Percentiles rank a stretch among this genome's conserved stretches.
Evolutionary conservation across 169 alveolate genomes (phyloP).

Genomic region (Perkinsus olseni): DNA sequence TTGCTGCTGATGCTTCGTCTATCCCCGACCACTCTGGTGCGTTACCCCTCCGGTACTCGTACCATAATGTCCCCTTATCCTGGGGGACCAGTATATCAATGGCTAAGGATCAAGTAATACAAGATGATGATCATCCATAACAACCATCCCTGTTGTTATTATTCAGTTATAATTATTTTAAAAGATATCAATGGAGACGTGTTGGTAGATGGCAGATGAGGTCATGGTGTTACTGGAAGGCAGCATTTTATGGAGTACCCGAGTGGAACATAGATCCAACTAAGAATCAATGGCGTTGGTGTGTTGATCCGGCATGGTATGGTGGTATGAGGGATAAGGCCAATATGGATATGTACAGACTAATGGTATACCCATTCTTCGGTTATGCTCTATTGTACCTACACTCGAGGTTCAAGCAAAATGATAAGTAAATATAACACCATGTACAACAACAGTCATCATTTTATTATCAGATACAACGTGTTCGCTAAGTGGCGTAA

Average conservation of each 20-base stretch:
- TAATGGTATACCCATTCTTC: neutral
- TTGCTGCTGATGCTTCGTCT: neutral
- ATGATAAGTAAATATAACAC: neutral
- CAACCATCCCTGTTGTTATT: neutral
- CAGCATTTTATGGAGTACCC: neutral
- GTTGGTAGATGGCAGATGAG: neutral
- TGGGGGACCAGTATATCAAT: neutral
- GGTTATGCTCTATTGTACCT: neutral
- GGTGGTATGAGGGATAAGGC: neutral
- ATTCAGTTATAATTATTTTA: neutral
- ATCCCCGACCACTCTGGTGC: neutral
- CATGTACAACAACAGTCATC: neutral
- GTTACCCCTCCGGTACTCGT: neutral
- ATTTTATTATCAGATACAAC: neutral
- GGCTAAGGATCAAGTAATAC: neutral
- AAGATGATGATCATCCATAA: too few relatives aligned
- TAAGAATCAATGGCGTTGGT: neutral
- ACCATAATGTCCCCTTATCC: neutral
- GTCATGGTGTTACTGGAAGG: neutral
- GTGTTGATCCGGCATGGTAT: neutral
- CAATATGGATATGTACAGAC: neutral
- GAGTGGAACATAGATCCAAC: neutral
- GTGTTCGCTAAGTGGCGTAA: neutral
- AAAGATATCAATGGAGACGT: conserved; percentile 1
- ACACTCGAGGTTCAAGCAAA: neutral